phyloP scores from a whole-genome alignment of 345 rosid species.

The Heritiera littoralis region DNA sequence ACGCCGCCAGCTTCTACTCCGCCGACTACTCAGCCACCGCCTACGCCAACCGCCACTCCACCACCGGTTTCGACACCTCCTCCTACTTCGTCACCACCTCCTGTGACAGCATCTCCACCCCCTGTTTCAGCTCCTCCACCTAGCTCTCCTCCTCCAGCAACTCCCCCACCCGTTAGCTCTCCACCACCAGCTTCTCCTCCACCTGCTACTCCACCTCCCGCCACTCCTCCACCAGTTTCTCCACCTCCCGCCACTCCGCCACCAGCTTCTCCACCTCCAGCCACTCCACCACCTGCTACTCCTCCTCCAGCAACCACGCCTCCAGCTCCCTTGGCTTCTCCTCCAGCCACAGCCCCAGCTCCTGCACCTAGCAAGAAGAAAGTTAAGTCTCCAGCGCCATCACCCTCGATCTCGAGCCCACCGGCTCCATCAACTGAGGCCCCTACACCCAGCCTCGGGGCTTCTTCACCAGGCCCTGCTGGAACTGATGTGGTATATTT shows the following conservation, averaged over 20 bases:
- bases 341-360: constrained; percentile 47
- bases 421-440: constrained; percentile 49
- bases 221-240: not conserved
- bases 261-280: constrained; percentile 19
- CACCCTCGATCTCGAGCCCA: constrained; percentile 40
- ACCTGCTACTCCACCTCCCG: not conserved
- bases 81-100: constrained; percentile 17
- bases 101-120: constrained; percentile 19
- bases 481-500: constrained; percentile 36
- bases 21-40: constrained; percentile 22
- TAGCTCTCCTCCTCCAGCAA: constrained; percentile 20
- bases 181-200: not conserved
- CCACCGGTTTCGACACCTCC: constrained; percentile 14
- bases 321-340: constrained; percentile 44
- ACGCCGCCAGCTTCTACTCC: constrained; percentile 18
- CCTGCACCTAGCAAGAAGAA: constrained; percentile 37
- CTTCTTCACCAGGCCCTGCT: constrained; percentile 44
- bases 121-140: constrained; percentile 23
- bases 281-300: constrained; percentile 31
- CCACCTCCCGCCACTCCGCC: constrained; percentile 38
- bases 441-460: constrained; percentile 33
- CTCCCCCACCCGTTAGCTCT: constrained; percentile 17
- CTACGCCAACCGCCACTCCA: constrained; percentile 12
- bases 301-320: constrained; percentile 43
- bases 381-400: not conserved